These are phyloP conservation scores for Nakazawaea wyomingensis DNA, from an alignment of 805 yeast genomes.

Conservation along the genomic window DNA sequence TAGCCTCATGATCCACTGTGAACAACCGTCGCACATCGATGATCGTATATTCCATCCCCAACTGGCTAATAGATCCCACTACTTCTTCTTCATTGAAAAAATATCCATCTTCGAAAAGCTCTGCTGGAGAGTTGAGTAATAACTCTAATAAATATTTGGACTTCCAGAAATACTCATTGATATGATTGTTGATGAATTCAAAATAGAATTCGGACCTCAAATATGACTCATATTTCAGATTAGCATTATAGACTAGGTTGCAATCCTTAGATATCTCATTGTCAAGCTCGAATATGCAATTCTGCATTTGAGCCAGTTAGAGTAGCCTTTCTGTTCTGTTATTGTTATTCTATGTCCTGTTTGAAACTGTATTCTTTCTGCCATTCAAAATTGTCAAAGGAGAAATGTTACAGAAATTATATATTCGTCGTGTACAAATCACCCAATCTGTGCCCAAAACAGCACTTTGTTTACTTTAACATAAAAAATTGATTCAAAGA, in stretches of 20 bases:
- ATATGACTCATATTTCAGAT: constrained; percentile 2
- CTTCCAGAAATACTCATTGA: not conserved
- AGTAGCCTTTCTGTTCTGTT: too few relatives aligned
- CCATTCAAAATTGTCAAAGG: too few relatives aligned
- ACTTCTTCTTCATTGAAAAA: not conserved
- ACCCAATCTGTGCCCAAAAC: too few relatives aligned
- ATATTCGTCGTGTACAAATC: too few relatives aligned
- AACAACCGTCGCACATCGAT: not conserved
- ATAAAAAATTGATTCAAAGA: too few relatives aligned
- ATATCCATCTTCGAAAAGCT: not conserved
- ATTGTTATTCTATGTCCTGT: too few relatives aligned
- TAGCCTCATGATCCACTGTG: constrained; percentile 2
- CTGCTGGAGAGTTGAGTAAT: not conserved
- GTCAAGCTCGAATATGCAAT: not conserved
- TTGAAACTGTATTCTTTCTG: too few relatives aligned
- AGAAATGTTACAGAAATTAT: too few relatives aligned
- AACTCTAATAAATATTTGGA: constrained; percentile 1
- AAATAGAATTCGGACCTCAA: not conserved
- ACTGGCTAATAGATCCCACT: not conserved
- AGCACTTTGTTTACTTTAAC: too few relatives aligned
- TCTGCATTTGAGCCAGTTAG: not conserved
- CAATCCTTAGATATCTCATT: not conserved
- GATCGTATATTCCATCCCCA: not conserved
- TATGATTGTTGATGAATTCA: not conserved
- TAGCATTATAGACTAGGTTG: not conserved